Evolutionary conservation across 805 yeast genomes (phyloP).

Genomic region (Candida wancherniae): DNA sequence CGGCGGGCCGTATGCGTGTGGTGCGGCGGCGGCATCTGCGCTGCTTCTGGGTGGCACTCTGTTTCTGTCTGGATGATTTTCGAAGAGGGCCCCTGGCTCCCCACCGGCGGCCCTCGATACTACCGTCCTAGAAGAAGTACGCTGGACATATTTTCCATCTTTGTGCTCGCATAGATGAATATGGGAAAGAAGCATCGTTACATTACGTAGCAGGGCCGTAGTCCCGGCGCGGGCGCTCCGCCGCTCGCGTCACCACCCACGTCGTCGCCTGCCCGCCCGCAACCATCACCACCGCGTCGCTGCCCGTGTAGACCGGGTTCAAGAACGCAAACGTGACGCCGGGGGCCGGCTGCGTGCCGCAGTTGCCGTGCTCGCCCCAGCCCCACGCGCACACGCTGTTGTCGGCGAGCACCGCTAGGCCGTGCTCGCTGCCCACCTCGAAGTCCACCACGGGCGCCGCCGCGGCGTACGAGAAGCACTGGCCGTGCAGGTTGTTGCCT

Average conservation of each 20-base stretch:
- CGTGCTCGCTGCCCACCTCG: conserved; percentile 85
- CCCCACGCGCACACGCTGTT: conserved; percentile 74
- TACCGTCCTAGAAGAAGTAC: conserved; percentile 59
- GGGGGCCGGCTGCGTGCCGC: conserved; percentile 45
- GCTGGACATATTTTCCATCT: conserved; percentile 80
- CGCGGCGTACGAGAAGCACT: conserved; percentile 34
- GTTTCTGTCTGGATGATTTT: conserved; percentile 16
- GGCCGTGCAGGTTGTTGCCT: conserved; percentile 81
- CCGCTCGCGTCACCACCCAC: conserved; percentile 42
- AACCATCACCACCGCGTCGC: conserved; percentile 24
- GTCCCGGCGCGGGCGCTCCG: no score
- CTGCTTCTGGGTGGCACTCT: no score
- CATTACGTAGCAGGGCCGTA: no score
- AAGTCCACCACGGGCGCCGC: conserved; percentile 16
- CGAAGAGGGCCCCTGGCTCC: conserved; percentile 13
- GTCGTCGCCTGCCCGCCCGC: conserved; percentile 67
- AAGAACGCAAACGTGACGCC: conserved; percentile 35
- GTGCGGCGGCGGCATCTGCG: no score
- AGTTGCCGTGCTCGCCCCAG: conserved; percentile 99
- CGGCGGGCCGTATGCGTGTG: no score
- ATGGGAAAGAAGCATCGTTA: conserved; percentile 74
- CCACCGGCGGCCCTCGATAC: conserved; percentile 42
- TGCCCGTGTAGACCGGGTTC: conserved; percentile 27
- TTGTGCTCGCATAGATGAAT: conserved; percentile 60
- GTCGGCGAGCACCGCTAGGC: conserved; percentile 38